Base-by-base conservation (phyloP, 768 basidiomycete species). In the Stropharia rugosoannulata region DNA sequence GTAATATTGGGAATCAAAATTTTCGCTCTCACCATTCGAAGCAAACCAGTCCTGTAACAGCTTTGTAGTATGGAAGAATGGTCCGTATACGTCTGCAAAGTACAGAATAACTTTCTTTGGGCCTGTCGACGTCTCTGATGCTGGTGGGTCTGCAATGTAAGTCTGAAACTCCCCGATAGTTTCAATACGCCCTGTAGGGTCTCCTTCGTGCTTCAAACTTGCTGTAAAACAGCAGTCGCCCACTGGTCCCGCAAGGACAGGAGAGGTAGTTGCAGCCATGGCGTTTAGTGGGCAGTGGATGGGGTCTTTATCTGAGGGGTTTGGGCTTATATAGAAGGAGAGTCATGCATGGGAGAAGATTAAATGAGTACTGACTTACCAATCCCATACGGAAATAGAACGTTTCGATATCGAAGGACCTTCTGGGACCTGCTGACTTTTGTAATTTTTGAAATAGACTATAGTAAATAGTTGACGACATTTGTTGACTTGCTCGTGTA, bases 21-120 rank as follows among this genome's bases (percentile, higher is more conserved):
- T 18, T 38, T 9, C 27, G 9, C 27, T 49, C 70, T 1, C 52
- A 87, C 86, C 86, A 16, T 80, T 73, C 6, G 79, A 70, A 1
- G 87, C 85, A 57, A 81, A 85, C 61, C 80, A 87, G 64, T 89
- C 85, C 63, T 86, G 83, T 5, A 88, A 54, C 18, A 86, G 71
- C 66, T 84, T 73, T 46, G 76, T 79, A 65, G 87, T 87, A 57
- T 80, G 49, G 61, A 73, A 84, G 55, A 85, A 77, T 2, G 86
- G 80, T 1, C 86, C 80, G 60, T 73, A 85, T 2, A 87, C 75
- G 58, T 87, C 86, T 0, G 84, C 59, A 57, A 83, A 79, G 72
- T 75, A 87, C 18, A 88, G 65, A 15, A 87, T 66, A 52, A 88
- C 71, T 49, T 77, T 81, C 57, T 73, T 75, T 5, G 60, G 59